Base-by-base conservation (phyloP, 2,329 filamentous ascomycete species). In the Teratosphaeriaceae sp. region DNA sequence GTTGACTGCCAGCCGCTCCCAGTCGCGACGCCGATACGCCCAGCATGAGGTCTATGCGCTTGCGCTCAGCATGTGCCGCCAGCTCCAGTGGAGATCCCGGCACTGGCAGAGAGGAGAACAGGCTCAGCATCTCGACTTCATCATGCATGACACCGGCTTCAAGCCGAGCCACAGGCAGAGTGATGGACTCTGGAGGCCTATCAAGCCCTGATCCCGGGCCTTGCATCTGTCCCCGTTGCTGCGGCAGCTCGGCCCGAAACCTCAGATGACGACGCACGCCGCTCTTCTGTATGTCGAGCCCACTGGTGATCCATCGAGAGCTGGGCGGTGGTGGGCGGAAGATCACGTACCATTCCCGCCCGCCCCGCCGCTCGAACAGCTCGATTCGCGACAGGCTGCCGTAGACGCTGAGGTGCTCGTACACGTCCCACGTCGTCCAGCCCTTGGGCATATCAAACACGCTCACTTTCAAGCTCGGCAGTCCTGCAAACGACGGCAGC, bases 131-230 rank as follows among this genome's bases (percentile, higher is more conserved):
- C 0, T 68, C 67, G 2, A 64, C 66, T 3, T 75, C 71, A 1
- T 71, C 63, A 1, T 73, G 53, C 64, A 79, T 71, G 30, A 79
- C 67, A 0, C 85, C 84, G 51, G 88, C 83, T 15, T 79, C 72
- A 7, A 40, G 6, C 5, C 23, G 38, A 21, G n/a, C 23, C 38
- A 31, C 39, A 5, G 39, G 29, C 20, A 34, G 11, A 8, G n/a
- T 16, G 16, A 23, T 8, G 13, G 12, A 23, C 23, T 33, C 20
- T 9, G 26, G 26, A n/a, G n/a, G n/a, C n/a, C n/a, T n/a, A n/a
- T n/a, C n/a, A n/a, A n/a, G n/a, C n/a, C n/a, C n/a, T 23, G n/a
- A 40, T 26, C 26, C 26, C 23, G 34, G 18, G 9, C 5, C 16
- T 9, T 37, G 24, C 27, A 9, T 34, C 11, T 30, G 23, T 9